A percentile compares a stretch with the other conserved stretches of the same genome.
These are phyloP conservation scores for Lyophyllum semitale DNA, from an alignment of 768 basidiomycete species.

Conservation along the genomic window DNA sequence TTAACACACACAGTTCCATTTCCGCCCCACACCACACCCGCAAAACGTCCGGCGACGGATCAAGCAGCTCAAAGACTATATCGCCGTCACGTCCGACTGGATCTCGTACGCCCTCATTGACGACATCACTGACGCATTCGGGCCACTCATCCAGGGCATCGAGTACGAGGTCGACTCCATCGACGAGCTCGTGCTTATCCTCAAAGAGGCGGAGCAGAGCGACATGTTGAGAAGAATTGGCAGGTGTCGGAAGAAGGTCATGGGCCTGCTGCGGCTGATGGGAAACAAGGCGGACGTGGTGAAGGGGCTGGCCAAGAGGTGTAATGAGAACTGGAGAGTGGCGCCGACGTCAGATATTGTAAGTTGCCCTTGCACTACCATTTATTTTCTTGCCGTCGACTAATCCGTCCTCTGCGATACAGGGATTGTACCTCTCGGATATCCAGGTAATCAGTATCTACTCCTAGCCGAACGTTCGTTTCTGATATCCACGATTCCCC, in stretches of 20 bases:
- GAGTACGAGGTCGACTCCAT: constrained; percentile 99
- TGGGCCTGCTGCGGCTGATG: constrained; percentile 95
- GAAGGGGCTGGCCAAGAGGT: constrained; percentile 96
- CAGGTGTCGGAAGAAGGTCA: constrained; percentile 98
- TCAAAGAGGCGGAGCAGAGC: constrained; percentile 94
- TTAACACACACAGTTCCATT: constrained; percentile 74
- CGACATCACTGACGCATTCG: constrained; percentile 99
- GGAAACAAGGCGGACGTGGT: constrained; percentile 99
- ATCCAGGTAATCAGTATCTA: constrained; percentile 60
- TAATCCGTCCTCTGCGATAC: constrained; percentile 2
- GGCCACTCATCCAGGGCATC: constrained; percentile 96
- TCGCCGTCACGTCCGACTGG: constrained; percentile 98
- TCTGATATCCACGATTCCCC: neutral
- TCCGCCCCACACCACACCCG: constrained; percentile 94
- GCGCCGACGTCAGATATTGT: constrained; percentile 98
- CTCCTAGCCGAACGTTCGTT: neutral
- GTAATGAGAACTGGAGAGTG: constrained; percentile 98
- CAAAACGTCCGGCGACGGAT: constrained; percentile 98
- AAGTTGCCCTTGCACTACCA: constrained; percentile 21
- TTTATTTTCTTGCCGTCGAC: neutral
- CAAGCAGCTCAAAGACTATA: constrained; percentile 99
- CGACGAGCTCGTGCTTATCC: constrained; percentile 94
- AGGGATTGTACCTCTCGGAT: constrained; percentile 95
- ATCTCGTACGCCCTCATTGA: constrained; percentile 99
- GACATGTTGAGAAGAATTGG: constrained; percentile 98